Evolutionary conservation across 2,329 filamentous ascomycete species (phyloP).

Genomic region (Pseudovirgaria hyperparasitica): DNA sequence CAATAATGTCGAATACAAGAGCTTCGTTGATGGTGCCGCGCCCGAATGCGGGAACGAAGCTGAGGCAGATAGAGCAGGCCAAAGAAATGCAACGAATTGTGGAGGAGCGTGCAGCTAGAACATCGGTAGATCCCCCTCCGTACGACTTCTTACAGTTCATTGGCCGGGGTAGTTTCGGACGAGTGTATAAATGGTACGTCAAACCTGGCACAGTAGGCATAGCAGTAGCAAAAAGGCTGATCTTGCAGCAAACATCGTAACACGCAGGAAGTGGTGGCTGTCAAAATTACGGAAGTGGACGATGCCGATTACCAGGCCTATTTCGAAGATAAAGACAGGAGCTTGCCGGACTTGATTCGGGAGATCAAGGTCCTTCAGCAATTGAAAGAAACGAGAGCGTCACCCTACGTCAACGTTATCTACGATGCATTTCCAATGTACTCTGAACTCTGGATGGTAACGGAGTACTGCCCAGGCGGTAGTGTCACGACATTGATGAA

Average conservation of each 20-base stretch:
- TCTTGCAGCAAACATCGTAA: slow-evolving; percentile 22
- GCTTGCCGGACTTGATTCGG: slow-evolving; percentile 41
- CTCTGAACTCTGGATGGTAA: slow-evolving; percentile 77
- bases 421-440: slow-evolving; percentile 68
- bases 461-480: slow-evolving; percentile 74
- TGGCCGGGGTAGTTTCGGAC: slow-evolving; percentile 61
- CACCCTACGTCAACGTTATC: slow-evolving; percentile 74
- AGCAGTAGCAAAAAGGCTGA: slow-evolving; percentile 10
- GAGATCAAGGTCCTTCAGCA: slow-evolving; percentile 57
- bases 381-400: slow-evolving; percentile 59
- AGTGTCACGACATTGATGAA: slow-evolving; percentile 58
- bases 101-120: slow-evolving; percentile 46
- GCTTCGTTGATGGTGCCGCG: slow-evolving; percentile 17
- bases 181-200: slow-evolving; percentile 53
- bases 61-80: slow-evolving; percentile 55
- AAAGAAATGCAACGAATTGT: slow-evolving; percentile 55
- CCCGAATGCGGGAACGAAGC: slow-evolving; percentile 31
- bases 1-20: too few relatives aligned
- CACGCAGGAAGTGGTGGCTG: slow-evolving; percentile 46
- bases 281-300: slow-evolving; percentile 79
- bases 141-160: slow-evolving; percentile 62
- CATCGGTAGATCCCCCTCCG: slow-evolving; percentile 47
- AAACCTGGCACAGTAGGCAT: neutral
- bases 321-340: slow-evolving; percentile 20
- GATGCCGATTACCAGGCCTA: slow-evolving; percentile 46